Evolutionary conservation across 1,139 yeast genomes (phyloP).

Genomic region (Meyerozyma elateridarum): DNA sequence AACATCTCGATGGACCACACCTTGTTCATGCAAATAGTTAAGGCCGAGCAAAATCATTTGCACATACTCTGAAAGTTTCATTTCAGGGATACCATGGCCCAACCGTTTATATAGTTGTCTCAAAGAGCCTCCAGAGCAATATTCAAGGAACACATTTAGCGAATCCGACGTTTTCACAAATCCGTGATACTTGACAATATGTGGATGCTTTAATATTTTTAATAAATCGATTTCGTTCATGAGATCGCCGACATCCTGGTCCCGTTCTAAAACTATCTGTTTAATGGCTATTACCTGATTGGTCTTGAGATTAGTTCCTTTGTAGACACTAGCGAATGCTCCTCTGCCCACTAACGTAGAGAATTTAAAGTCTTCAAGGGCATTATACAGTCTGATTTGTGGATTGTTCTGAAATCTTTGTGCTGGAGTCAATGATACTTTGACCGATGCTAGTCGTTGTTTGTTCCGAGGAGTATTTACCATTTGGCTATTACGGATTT

Average conservation of each 20-base stretch:
- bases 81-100: constrained; percentile 57
- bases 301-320: constrained; percentile 60
- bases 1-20: constrained; percentile 73
- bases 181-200: constrained; percentile 88
- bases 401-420: constrained; percentile 43
- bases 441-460: constrained; percentile 30
- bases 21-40: constrained; percentile 61
- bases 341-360: constrained; percentile 70
- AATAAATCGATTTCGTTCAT: constrained; percentile 87
- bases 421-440: constrained; percentile 51
- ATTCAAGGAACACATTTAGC: constrained; percentile 67
- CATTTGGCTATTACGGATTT: too few species aligned
- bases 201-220: constrained; percentile 75
- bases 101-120: constrained; percentile 58
- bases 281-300: constrained; percentile 80
- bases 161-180: constrained; percentile 67
- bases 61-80: constrained; percentile 54
- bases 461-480: constrained; percentile 12
- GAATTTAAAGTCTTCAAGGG: constrained; percentile 51
- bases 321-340: constrained; percentile 73
- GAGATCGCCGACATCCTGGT: constrained; percentile 41
- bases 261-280: constrained; percentile 58
- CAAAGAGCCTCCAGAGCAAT: constrained; percentile 83
- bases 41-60: constrained; percentile 74
- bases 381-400: constrained; percentile 35